phyloP scores from a whole-genome alignment of 2,329 filamentous ascomycete genomes.

The Daldinia sp. region DNA sequence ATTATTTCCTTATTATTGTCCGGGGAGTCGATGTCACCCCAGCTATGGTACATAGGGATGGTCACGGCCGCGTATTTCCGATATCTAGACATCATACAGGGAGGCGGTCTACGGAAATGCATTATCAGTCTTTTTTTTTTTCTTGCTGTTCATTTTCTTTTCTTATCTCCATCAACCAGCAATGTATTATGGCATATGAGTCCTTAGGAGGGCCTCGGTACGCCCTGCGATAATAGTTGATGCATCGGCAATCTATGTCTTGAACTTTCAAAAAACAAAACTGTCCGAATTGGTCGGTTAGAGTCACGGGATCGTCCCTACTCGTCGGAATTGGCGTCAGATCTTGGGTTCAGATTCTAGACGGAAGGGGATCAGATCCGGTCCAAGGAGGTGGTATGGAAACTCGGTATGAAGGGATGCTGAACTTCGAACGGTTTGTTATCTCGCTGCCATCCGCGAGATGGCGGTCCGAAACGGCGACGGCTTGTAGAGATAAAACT shows the following conservation, averaged over 20 bases:
- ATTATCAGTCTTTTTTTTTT: slow-evolving; percentile 31
- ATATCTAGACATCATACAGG: slow-evolving; percentile 41
- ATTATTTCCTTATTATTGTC: slow-evolving; percentile 21
- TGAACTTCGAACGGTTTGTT: slow-evolving; percentile 19
- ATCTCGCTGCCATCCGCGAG: slow-evolving; percentile 27
- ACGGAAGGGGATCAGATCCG: slow-evolving; percentile 38
- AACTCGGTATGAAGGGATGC: slow-evolving; percentile 28
- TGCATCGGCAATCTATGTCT: slow-evolving; percentile 26
- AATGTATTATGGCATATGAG: slow-evolving; percentile 43
- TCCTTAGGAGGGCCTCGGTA: slow-evolving; percentile 32
- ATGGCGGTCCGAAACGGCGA: slow-evolving; percentile 15
- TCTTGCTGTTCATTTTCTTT: slow-evolving; percentile 11
- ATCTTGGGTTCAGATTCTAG: slow-evolving; percentile 35
- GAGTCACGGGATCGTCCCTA: slow-evolving; percentile 27
- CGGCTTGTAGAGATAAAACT: not conserved
- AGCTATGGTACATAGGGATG: slow-evolving; percentile 40
- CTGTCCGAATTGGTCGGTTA: slow-evolving; percentile 23
- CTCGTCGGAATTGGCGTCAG: slow-evolving; percentile 35
- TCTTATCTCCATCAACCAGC: slow-evolving; percentile 34
- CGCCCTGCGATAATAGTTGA: slow-evolving; percentile 32
- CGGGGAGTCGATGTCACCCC: slow-evolving; percentile 31
- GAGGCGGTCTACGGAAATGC: slow-evolving; percentile 32
- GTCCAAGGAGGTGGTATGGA: slow-evolving; percentile 34
- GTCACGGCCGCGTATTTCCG: slow-evolving; percentile 42
- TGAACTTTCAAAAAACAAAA: slow-evolving; percentile 20